Evolutionary conservation across 352 stramenopile species (phyloP).

Genomic region (Globisporangium sylvaticum): DNA sequence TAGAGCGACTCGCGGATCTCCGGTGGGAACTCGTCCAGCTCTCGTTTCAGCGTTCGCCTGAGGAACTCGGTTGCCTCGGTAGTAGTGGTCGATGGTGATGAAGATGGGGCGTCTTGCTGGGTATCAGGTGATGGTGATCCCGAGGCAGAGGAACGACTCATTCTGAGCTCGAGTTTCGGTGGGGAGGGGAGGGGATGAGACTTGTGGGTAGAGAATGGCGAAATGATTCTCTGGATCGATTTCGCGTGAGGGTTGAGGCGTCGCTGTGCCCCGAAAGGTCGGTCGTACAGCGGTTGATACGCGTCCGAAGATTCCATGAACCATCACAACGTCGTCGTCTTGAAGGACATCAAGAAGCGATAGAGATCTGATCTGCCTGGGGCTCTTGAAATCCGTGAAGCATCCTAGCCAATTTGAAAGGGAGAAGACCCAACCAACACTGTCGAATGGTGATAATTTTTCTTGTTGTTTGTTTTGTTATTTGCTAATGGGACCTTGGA

Average conservation of each 20-base stretch:
- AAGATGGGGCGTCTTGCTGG: background rate
- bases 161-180: background rate
- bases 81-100: background rate
- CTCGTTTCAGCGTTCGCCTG: slow-evolving; percentile 12
- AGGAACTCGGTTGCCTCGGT: background rate
- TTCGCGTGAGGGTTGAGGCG: background rate
- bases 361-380: no score
- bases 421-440: background rate
- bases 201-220: background rate
- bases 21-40: slow-evolving; percentile 20
- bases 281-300: background rate
- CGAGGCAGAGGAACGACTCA: background rate
- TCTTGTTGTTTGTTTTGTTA: background rate
- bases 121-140: background rate
- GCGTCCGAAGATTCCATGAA: background rate
- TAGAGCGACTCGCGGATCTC: slow-evolving; percentile 20
- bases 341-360: no score
- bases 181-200: background rate
- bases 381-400: background rate
- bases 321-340: background rate
- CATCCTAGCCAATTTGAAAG: background rate
- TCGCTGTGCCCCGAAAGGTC: background rate
- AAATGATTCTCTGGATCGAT: background rate
- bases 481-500: background rate
- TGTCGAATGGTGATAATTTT: background rate